Base-by-base conservation (phyloP, 176 grass and related monocot genomes). In the Puccinellia tenuiflora region DNA sequence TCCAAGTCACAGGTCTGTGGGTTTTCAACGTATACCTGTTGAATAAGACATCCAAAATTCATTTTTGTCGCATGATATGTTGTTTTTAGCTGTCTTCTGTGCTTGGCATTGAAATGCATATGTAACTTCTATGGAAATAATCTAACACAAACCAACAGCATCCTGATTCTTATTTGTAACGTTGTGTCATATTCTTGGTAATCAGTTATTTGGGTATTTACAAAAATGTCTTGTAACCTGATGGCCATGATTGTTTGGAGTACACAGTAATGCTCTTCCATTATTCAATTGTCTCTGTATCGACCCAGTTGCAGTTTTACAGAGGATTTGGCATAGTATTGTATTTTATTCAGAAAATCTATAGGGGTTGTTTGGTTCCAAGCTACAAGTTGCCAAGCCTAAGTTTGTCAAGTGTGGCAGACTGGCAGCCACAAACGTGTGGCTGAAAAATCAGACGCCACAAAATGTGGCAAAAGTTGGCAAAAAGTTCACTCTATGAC, bases 1-100 rank as follows among this genome's bases (percentile, higher is more conserved):
- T 73, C 71, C 40, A 81, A 84, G n/a, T 85, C 75, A 3, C 82
- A 85, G 83, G 79, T 90, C 33, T 90, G 43, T 57, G 67, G 42
- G 14, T 37, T 67, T 78, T 68, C 28, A 72, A 29, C 26, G 43
- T 65, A 72, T 65, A 34, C 29, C 24, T 84, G 30, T 60, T 73
- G 72, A 39, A 60, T 21, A 52, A n/a, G 66, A 34, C 72, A 68
- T 26, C 28, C 10, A 52, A 68, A 77, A 59, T 18, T 33, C 2
- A 4, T 35, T 6, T 47, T 54, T 72, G 26, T 7, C 3, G 60
- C 17, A 47, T 79, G 77, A 33, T 29, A 45, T 63, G 24, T 62
- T 64, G 59, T 46, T 80, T 79, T 80, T 53, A 18, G 45, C 43
- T 51, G 42, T 80, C 7, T 67, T 40, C 11, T 21, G 17, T 65